Percentiles rank a stretch among this genome's conserved stretches.
These are phyloP conservation scores for Alloteropsis semialata DNA, from an alignment of 176 grass and related monocot genomes.

Conservation along the genomic window DNA sequence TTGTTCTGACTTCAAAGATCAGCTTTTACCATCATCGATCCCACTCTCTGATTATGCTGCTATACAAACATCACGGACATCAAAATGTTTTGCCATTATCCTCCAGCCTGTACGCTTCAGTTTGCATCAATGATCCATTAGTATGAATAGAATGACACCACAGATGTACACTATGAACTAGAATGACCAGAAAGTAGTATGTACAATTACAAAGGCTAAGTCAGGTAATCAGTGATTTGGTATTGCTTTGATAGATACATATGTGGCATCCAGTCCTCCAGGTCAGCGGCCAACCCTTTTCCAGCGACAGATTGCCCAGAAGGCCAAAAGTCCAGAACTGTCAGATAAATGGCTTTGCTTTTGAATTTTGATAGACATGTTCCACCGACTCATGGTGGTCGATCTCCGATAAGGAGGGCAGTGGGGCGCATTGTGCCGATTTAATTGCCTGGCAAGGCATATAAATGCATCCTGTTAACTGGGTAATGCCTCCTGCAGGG, in stretches of 20 bases:
- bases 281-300: background rate
- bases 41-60: too few species aligned
- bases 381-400: background rate
- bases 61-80: background rate
- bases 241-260: background rate
- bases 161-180: background rate
- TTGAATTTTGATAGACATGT: background rate
- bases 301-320: background rate
- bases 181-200: background rate
- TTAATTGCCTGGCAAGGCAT: background rate
- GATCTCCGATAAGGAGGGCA: background rate
- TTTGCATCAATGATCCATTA: background rate
- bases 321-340: background rate
- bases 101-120: background rate
- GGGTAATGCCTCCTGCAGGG: constrained; percentile 2
- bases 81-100: background rate
- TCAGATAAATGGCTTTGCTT: background rate
- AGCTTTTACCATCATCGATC: too few species aligned
- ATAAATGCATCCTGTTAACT: background rate
- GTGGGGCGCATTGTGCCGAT: background rate
- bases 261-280: background rate
- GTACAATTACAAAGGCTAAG: background rate
- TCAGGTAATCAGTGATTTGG: background rate
- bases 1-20: too few species aligned
- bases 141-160: background rate